A percentile compares a stretch with the other conserved stretches of the same genome.
Evolutionary conservation across 805 yeast genomes (phyloP).

Genomic region (Ogataea neopini): DNA sequence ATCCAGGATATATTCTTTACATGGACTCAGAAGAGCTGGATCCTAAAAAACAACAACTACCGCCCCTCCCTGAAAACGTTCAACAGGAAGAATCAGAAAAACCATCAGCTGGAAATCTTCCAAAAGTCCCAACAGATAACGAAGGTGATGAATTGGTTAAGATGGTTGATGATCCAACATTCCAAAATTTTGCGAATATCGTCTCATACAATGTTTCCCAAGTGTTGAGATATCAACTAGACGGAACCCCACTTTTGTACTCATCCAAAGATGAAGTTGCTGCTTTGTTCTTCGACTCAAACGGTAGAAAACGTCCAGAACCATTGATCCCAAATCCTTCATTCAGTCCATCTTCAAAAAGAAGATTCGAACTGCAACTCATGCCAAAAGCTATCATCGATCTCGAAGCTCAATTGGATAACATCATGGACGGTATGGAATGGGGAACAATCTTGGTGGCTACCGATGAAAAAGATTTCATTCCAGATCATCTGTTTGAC

Average conservation of each 20-base stretch:
- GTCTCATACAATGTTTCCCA: constrained; percentile 85
- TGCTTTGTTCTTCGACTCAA: constrained; percentile 37
- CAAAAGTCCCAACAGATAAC: constrained; percentile 34
- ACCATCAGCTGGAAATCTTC: constrained; percentile 20
- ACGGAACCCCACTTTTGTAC: constrained; percentile 77
- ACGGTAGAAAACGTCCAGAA: constrained; percentile 27
- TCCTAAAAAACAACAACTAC: constrained; percentile 43
- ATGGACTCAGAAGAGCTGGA: constrained; percentile 71
- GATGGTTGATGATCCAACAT: constrained; percentile 70
- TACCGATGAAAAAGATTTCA: constrained; percentile 64
- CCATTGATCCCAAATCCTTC: constrained; percentile 56
- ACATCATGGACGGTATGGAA: constrained; percentile 79
- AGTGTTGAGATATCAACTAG: constrained; percentile 80
- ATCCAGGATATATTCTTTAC: constrained; percentile 66
- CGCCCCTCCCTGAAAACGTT: constrained; percentile 43
- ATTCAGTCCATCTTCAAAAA: constrained; percentile 56
- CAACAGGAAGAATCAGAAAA: constrained; percentile 6
- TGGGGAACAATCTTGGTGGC: constrained; percentile 94
- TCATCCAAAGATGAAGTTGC: constrained; percentile 59
- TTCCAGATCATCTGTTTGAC: constrained; percentile 50
- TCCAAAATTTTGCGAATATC: constrained; percentile 73
- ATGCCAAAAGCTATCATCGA: constrained; percentile 93
- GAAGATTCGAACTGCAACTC: constrained; percentile 82
- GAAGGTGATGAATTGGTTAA: constrained; percentile 51
- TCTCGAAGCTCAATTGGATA: constrained; percentile 54